Base-by-base conservation (phyloP, 2,329 filamentous ascomycete genomes). In the Podosphaera leucotricha region DNA sequence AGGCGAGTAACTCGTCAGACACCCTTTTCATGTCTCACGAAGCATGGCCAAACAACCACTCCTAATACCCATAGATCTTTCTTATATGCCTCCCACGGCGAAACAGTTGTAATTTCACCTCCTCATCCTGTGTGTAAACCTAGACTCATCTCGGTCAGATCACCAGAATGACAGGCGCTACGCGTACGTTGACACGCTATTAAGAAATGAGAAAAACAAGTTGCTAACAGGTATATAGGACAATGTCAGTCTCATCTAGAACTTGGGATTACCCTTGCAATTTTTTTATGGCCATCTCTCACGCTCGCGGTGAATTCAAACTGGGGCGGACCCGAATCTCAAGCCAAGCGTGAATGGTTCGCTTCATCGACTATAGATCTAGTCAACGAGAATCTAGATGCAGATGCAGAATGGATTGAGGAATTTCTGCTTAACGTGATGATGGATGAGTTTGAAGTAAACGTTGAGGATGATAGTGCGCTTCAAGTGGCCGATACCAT, bases 261-360 rank as follows among this genome's bases (percentile, higher is more conserved):
- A 60, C 78, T 90, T 56, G 80, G 75, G 57, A 79, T 94, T 54
- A 84, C 83, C 59, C 78, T 90, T 59, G 66, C 79, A 38, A 74
- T 98, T 51, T 76, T 86, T 65, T 72, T 81, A 57, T 98, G 90
- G 90, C 77, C 80, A 6, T 79, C 83, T 26, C 77, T 98, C 44
- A 80, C 79, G 41, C 75, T 93, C 57, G 84, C 90, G 40, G 82
- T 94, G 38, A 72, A 81, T 59, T 84, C 83, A 60, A 69, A 75
- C 62, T 93, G 86, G 80, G 90, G 87, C 54, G 90, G 87, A 2
- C 75, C 82, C 36, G 76, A 84, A 56, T 50, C 46, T 79, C 76
- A 68, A 48, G 84, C 92, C 62, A 95, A 95, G 66, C 80, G 87
- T 55, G 87, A 93, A 68, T 95, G 86, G 87, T 82, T 98, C 55